These are phyloP conservation scores for Wickerhamiella spandovensis DNA, from an alignment of 805 yeast genomes.

Conservation along the genomic window DNA sequence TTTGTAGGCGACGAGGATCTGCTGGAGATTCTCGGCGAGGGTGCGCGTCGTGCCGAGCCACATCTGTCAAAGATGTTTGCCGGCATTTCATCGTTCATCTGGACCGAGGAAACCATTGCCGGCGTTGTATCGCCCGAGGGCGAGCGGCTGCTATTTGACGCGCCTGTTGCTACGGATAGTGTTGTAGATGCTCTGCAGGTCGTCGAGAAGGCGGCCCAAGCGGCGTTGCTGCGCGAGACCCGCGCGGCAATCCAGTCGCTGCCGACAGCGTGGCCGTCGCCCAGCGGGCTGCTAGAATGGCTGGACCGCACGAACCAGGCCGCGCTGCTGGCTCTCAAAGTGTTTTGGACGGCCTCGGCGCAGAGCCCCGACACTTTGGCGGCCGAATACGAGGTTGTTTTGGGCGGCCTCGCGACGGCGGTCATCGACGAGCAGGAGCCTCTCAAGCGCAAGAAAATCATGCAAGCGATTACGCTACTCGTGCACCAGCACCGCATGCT, in stretches of 20 bases:
- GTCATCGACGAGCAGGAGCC: background rate
- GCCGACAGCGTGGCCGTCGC: constrained; percentile 9
- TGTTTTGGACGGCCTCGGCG: background rate
- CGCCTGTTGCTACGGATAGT: constrained; percentile 30
- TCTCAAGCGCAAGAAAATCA: background rate
- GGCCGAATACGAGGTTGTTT: background rate
- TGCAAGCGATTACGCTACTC: background rate
- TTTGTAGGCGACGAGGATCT: constrained; percentile 87
- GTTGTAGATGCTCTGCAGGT: constrained; percentile 49
- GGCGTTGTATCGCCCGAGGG: constrained; percentile 53
- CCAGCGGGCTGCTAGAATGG: constrained; percentile 23
- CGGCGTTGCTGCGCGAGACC: constrained; percentile 32
- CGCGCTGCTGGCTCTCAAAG: constrained; percentile 12
- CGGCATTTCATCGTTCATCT: constrained; percentile 37
- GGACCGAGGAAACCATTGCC: constrained; percentile 28
- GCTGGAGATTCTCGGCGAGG: constrained; percentile 58
- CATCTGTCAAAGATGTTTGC: constrained; percentile 62
- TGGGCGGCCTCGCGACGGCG: background rate
- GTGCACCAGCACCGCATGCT: background rate
- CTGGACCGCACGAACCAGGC: constrained; percentile 42
- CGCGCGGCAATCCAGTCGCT: constrained; percentile 24
- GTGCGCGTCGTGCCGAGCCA: constrained; percentile 32
- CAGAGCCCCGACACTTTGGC: background rate
- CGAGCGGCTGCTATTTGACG: constrained; percentile 34
- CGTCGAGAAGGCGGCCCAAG: constrained; percentile 42